These are phyloP conservation scores for Ilyonectria mors-panacis DNA, from an alignment of 2,329 filamentous ascomycete genomes.

Conservation along the genomic window DNA sequence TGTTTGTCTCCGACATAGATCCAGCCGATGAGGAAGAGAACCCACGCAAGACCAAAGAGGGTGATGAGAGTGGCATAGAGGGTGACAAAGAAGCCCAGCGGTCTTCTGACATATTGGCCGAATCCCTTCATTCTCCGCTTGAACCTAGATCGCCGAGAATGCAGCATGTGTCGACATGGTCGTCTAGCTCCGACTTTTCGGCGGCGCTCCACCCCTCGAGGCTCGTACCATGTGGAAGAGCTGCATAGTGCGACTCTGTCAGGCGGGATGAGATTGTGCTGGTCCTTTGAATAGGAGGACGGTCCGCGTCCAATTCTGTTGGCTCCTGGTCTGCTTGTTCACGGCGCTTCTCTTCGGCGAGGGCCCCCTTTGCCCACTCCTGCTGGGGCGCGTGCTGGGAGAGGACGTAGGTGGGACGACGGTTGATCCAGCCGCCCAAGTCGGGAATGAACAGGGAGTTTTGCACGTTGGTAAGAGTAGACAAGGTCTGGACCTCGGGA, in stretches of 20 bases:
- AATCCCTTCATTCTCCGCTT: constrained; percentile 87
- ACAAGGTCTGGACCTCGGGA: constrained; percentile 85
- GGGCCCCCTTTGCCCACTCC: constrained; percentile 42
- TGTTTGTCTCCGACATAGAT: constrained; percentile 84
- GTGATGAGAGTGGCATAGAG: constrained; percentile 88
- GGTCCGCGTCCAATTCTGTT: constrained; percentile 25
- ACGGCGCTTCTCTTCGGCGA: constrained; percentile 38
- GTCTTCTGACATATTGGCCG: constrained; percentile 81
- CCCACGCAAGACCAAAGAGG: constrained; percentile 88
- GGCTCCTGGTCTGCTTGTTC: constrained; percentile 3
- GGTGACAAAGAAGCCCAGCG: constrained; percentile 87
- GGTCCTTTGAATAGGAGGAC: constrained; percentile 54
- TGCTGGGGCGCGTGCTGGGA: constrained; percentile 61
- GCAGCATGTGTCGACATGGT: constrained; percentile 91
- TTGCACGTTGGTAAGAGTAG: constrained; percentile 89
- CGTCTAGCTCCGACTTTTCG: constrained; percentile 84
- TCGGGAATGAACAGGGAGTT: constrained; percentile 91
- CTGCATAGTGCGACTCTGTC: constrained; percentile 81
- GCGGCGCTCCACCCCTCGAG: constrained; percentile 82
- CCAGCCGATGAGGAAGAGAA: constrained; percentile 92
- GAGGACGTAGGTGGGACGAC: constrained; percentile 83
- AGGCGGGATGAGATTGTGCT: constrained; percentile 78
- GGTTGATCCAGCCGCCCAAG: constrained; percentile 81
- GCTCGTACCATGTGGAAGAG: constrained; percentile 80
- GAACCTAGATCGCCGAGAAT: constrained; percentile 84